Evolutionary conservation across 805 yeast genomes (phyloP), one percentile per base, ranked within the genome.

Genomic region (Komagataella kurtzmanii): DNA sequence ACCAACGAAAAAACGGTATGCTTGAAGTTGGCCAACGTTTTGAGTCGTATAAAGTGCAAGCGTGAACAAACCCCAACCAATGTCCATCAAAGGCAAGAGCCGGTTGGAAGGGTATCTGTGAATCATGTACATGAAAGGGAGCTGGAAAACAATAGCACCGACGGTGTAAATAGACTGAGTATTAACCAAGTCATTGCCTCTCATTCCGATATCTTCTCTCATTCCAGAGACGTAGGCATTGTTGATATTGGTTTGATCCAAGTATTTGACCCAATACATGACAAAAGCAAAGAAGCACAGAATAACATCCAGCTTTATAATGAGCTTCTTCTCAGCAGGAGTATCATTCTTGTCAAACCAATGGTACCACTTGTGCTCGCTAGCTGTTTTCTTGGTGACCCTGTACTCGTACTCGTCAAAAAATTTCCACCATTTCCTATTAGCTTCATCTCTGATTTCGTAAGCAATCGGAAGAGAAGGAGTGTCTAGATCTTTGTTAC

Each of bases 171-270:
- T 71, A 59, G 53, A 73, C 58, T 49, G 75, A 68, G 55, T 61
- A 44, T 57, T 56, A 7, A 59, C 52, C 21, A 58, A 55, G 50
- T 60, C 63, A 51, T 51, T 51, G 18, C 85, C 86, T 52, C 71
- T 59, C 77, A 85, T 72, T 4, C 71, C 70, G 24, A 83, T 62
- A 50, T 70, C 80, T 56, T 77, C 81, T 53, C 74, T 66, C 79
- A 84, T 73, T 17, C 84, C 82, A 12, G 83, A 76, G 47, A 80
- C 83, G 59, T 81, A 83, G 1, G 88, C 89, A 59, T 81, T 81
- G 54, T 71, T 76, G 51, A 79, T 66, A 60, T 83, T 83, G 48
- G 77, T 69, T 52, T 73, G 74, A 59, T 84, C 88, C 49, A 84
- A 66, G 51, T 79, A 77, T 61, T 83, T 83, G 51, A 83, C 77